Evolutionary conservation across 164 flowering plant species (phyloP).

Genomic region (Berberis thunbergii): DNA sequence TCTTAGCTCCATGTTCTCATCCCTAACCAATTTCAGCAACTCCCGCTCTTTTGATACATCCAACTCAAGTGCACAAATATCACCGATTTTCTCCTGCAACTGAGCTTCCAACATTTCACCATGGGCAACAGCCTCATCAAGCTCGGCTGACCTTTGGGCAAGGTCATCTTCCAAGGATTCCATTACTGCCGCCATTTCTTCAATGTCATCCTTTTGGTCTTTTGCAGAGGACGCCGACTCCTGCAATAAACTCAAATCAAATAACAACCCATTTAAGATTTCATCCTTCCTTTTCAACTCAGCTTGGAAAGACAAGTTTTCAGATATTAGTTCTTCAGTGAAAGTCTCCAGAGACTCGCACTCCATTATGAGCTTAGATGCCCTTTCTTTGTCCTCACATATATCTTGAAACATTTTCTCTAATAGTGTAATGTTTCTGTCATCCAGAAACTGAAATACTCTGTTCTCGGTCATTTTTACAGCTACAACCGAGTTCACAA

Average conservation of each 20-base stretch:
- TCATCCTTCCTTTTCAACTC: conserved; percentile 79
- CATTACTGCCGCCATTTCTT: conserved; percentile 41
- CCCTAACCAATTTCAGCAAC: conserved; percentile 22
- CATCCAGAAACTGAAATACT: conserved; percentile 17
- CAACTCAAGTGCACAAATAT: conserved; percentile 39
- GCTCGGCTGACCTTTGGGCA: conserved; percentile 36
- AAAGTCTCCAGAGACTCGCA: conserved; percentile 35
- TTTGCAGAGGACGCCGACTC: conserved; percentile 65
- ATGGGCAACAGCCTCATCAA: conserved; percentile 36
- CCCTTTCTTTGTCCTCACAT: conserved; percentile 20
- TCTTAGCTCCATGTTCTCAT: conserved; percentile 40
- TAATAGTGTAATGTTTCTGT: conserved; percentile 9
- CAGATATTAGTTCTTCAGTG: conserved; percentile 36
- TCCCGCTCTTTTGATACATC: conserved; percentile 30
- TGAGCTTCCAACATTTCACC: conserved; percentile 43
- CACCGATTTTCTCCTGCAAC: conserved; percentile 39
- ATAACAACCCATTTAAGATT: conserved; percentile 52
- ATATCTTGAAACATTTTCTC: conserved; percentile 37
- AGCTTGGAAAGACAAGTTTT: conserved; percentile 39
- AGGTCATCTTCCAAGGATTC: conserved; percentile 52
- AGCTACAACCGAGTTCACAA: conserved; percentile 19
- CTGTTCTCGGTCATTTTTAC: conserved; percentile 18
- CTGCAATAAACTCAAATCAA: conserved; percentile 81
- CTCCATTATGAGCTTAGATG: conserved; percentile 32
- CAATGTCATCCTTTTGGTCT: conserved; percentile 64